Base-by-base conservation (phyloP, 441 rosid genomes). In the Viola pubescens region DNA sequence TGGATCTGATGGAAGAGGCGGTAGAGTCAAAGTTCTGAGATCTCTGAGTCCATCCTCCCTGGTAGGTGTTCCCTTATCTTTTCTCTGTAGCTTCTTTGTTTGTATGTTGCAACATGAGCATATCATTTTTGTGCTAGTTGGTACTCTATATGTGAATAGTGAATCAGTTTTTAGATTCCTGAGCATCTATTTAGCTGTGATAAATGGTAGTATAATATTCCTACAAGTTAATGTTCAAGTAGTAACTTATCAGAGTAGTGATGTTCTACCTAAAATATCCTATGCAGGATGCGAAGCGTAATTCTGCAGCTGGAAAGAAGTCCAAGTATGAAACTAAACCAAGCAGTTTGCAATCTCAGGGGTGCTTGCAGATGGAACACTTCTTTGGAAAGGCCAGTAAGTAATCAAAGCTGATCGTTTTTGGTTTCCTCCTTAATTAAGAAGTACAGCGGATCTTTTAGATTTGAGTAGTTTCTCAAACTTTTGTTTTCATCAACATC, bases 1-100 rank as follows among this genome's bases (percentile, higher is more conserved):
- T 67, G 97, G 97, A 60, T 82, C 91, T 51, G 95, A 92, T 75
- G 97, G 96, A 16, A 82, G 85, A 78, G 97, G 94, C 64, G 95
- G 98, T 60, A 84, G 79, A 75, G 43, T 92, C 61, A 87, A 92
- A 75, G 83, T 86, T 44, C 60, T 82, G 74, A 83, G 94, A 75
- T 73, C 95, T 66, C 53, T 68, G 60, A 76, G 73, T 54, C 81
- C 70, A 56, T 69, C 81, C 57, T 73, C 79, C 37, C 5, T 45
- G 81, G 87, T 86, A 53, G 42, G 83, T 71, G 6, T 9, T 37
- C 34, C 46, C 49, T 5, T 46, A 9, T 41, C 39, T 39, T 60
- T 53, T 44, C 48, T 54, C 14, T 12, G 10, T 34, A 41, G 10
- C 40, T 7, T 41, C 10, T 38, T 38, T 16, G 9, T 9, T 47